A percentile compares a stretch with the other conserved stretches of the same genome.
Evolutionary conservation across 768 basidiomycete species (phyloP).

Genomic region (Auricularia sp.): DNA sequence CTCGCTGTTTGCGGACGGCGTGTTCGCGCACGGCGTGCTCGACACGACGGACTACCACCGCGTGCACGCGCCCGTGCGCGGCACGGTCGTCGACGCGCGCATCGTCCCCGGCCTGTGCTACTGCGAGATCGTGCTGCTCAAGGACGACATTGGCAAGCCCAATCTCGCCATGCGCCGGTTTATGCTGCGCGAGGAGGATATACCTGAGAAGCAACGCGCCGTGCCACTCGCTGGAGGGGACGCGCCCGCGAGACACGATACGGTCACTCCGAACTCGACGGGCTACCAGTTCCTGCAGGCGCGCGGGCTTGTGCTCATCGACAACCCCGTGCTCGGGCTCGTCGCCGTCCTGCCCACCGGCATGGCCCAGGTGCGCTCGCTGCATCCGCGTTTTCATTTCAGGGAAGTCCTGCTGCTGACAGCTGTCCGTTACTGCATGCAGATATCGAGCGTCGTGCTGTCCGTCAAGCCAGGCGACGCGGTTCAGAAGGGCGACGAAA

Average conservation of each 20-base stretch:
- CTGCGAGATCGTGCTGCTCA: conserved; percentile 11
- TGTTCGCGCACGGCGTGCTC: conserved; percentile 14
- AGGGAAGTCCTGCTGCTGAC: too few species aligned
- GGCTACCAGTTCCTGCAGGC: conserved; percentile 18
- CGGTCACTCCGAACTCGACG: conserved; percentile 9
- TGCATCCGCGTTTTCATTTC: too few species aligned
- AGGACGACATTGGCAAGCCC: neutral
- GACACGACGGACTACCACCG: conserved; percentile 14
- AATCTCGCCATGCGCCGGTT: conserved; percentile 1
- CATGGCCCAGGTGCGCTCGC: conserved; percentile 14
- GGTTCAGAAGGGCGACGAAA: conserved; percentile 14
- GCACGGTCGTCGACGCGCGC: conserved; percentile 11
- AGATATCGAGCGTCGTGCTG: conserved; percentile 12
- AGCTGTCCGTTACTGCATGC: too few species aligned
- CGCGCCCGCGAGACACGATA: neutral
- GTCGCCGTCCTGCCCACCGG: conserved; percentile 17
- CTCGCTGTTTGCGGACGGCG: conserved; percentile 11
- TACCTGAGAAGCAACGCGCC: neutral
- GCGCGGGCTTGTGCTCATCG: conserved; percentile 14
- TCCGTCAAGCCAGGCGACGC: conserved; percentile 10
- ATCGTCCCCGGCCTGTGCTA: conserved; percentile 16
- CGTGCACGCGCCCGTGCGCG: conserved; percentile 15
- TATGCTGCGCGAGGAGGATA: neutral
- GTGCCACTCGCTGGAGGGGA: neutral
- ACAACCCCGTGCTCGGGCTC: conserved; percentile 12